Base-by-base conservation (phyloP, 2,329 filamentous ascomycete species). In the Fusarium sp. region DNA sequence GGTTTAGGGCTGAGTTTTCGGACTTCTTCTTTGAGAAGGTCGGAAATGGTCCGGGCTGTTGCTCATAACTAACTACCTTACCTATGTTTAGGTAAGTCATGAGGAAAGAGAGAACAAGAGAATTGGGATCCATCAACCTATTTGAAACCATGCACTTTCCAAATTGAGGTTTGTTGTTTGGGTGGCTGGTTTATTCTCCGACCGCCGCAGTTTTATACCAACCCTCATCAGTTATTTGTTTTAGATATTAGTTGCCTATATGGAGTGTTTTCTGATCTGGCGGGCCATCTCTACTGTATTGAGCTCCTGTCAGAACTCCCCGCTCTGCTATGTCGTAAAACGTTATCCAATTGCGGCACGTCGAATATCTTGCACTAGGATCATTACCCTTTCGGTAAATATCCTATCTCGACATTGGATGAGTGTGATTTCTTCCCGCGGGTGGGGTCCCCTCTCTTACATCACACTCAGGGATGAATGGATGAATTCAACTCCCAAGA, bases 321-420 rank as follows among this genome's bases (percentile, higher is more conserved):
- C 25, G 20, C 6, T 39, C 6, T 11, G 42, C 51, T 39, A 48
- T 21, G 41, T 33, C 39, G 40, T 21, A 21, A 46, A 35, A 35
- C 13, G 18, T 29, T 29, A n/a, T 48, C 50, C 58, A 63, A 58
- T 64, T 63, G 55, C 25, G 58, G 45, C 25, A 42, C 51, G 41
- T 40, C 21, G n/a, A 55, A 50, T 50, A 49, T 54, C 27, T 49
- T 59, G 40, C 42, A 58, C 59, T 51, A 54, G 41, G 60, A 65
- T 59, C 60, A 60, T 65, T 60, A 20, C 62, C 61, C 61, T 52
- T 64, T 64, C 58, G 58, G 58, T 62, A 62, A 40, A 64, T 52
- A 63, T 50, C 43, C 58, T 48, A 63, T 63, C 43, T 63, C 20
- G 31, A 63, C 59, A 63, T 63, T 62, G 58, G 51, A 50, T 56